A percentile compares a stretch with the other conserved stretches of the same genome.
phyloP scores from a whole-genome alignment of 73 alveolate species.

The Paramecium octaurelia region DNA sequence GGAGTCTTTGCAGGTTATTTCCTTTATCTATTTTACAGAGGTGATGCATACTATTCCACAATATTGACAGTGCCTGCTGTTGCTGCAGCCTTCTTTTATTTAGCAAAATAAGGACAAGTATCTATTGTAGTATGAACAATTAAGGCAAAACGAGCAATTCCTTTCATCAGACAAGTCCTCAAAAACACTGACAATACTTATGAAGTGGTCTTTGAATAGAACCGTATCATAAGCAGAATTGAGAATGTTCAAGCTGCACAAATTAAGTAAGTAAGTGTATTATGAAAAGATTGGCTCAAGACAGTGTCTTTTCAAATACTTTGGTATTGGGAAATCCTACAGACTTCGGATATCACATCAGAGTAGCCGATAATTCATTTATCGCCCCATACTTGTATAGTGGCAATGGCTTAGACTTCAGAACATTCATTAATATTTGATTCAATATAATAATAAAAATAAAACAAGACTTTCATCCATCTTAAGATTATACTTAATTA shows the following conservation, averaged over 20 bases:
- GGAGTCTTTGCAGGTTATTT: background rate
- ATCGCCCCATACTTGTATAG: conserved; percentile 12
- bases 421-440: background rate
- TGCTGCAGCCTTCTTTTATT: conserved; percentile 8
- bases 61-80: background rate
- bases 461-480: background rate
- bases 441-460: background rate
- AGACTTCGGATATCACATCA: conserved; percentile 14
- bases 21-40: background rate
- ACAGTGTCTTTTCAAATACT: background rate
- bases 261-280: background rate
- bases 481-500: background rate
- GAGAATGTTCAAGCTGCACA: background rate
- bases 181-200: background rate
- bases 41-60: conserved; percentile 25
- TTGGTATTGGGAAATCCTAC: background rate
- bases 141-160: background rate
- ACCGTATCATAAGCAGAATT: background rate
- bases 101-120: background rate
- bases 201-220: conserved; percentile 13
- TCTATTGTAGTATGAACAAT: background rate
- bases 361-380: background rate
- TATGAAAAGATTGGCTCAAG: background rate
- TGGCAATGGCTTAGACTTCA: conserved; percentile 9
- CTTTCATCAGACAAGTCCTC: background rate